phyloP scores from a whole-genome alignment of 176 grass and related monocot species.

The Dactylis glomerata region DNA sequence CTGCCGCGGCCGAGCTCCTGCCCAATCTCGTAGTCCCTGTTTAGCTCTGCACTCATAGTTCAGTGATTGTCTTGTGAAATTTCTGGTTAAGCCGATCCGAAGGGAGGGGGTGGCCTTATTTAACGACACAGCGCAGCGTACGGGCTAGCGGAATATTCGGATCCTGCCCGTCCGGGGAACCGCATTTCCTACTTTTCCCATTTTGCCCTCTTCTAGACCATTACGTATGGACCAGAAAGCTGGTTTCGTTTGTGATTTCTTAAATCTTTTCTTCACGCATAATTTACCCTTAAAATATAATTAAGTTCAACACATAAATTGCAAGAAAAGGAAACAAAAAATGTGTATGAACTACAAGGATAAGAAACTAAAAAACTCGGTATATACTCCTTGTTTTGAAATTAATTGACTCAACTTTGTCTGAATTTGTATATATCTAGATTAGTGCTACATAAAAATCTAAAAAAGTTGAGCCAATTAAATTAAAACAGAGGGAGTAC shows the following conservation, averaged over 20 bases:
- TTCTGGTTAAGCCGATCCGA: background rate
- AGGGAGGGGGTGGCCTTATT: conserved; percentile 25
- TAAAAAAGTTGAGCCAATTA: too few species aligned
- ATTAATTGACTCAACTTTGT: too few species aligned
- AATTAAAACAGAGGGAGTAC: too few species aligned
- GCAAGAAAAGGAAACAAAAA: background rate
- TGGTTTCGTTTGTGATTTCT: background rate
- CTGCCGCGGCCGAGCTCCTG: conserved; percentile 76
- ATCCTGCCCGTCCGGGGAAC: background rate
- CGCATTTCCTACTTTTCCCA: background rate
- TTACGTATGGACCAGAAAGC: background rate
- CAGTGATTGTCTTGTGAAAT: background rate
- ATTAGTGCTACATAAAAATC: too few species aligned
- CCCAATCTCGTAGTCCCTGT: conserved; percentile 64
- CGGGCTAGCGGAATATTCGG: conserved; percentile 41
- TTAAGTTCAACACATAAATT: background rate
- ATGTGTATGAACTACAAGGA: too few species aligned
- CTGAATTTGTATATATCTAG: too few species aligned
- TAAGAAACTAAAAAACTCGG: too few species aligned
- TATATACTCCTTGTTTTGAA: too few species aligned
- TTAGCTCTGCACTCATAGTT: conserved; percentile 63
- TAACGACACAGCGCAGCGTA: conserved; percentile 2
- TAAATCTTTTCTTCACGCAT: background rate
- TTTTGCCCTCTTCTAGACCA: conserved; percentile 30
- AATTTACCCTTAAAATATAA: background rate